Evolutionary conservation across 2,329 filamentous ascomycete species (phyloP), one percentile per base, ranked within the genome.

Genomic region (Diaporthe amygdali): DNA sequence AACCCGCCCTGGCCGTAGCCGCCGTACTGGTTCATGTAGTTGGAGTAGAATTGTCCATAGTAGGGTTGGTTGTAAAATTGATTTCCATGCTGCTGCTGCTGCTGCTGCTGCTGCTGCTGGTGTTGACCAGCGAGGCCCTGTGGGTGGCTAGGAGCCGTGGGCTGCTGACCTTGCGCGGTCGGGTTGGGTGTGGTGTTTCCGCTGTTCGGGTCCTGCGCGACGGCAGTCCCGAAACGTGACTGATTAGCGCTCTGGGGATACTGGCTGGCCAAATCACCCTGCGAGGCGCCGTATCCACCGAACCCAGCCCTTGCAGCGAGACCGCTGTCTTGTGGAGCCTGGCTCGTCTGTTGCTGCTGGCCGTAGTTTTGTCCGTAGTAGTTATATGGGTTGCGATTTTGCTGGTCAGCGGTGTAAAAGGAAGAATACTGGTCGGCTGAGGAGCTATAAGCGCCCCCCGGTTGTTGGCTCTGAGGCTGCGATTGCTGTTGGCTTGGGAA

Each of bases 101-200:
- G 84, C 22, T 82, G 83, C 78, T 85, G 84, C 76, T 83, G 82
- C 76, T 79, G 77, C 63, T 85, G 84, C 76, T 84, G 82, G 76
- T 79, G 77, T 63, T 68, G 66, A 71, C 83, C 82, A 56, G 79
- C 75, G 68, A 81, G 81, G 2, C 81, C 78, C 72, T 84, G 83
- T 2, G 79, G 77, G 73, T 82, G 82, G 68, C 70, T 74, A 39
- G 78, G 74, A 69, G 72, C 72, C 76, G 79, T 47, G 69, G 78
- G 76, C 76, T 77, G 73, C 77, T 89, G 88, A 56, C 83, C 84
- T 78, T 89, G 88, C 14, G 84, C 83, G 49, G 92, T 87, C 34
- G 95, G 95, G 84, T 97, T 96, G 44, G 96, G 95, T 2, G 95
- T 98, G 77, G 93, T 96, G 81, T 96, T 93, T 54, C 95, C 96